Percentiles rank a stretch among this genome's conserved stretches.
These are phyloP conservation scores for Pistacia integerrima DNA, from an alignment of 345 rosid genomes.

Conservation along the genomic window DNA sequence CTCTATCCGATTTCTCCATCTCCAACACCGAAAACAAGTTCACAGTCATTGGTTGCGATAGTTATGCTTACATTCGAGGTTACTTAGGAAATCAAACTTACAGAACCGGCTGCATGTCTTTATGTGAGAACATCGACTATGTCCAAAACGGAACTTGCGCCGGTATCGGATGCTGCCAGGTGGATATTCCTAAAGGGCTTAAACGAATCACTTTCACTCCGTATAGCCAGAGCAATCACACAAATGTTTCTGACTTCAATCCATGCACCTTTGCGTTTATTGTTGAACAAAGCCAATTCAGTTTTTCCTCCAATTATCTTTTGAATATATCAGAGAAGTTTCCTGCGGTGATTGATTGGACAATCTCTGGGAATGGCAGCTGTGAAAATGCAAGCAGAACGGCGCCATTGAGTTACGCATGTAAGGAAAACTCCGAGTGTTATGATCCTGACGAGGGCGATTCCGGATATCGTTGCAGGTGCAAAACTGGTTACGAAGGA, in stretches of 20 bases:
- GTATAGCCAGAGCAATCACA: not conserved
- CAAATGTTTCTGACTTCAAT: not conserved
- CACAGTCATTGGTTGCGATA: not conserved
- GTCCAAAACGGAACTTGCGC: not conserved
- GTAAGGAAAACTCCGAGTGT: not conserved
- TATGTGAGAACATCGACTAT: not conserved
- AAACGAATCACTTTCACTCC: not conserved
- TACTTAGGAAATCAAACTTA: not conserved
- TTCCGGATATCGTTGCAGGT: slow-evolving; percentile 25
- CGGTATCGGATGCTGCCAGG: slow-evolving; percentile 13
- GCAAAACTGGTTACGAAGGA: slow-evolving; percentile 18
- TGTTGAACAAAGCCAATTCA: slow-evolving; percentile 4
- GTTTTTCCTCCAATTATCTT: slow-evolving; percentile 16
- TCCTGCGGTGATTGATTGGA: slow-evolving; percentile 39
- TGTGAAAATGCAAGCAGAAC: slow-evolving; percentile 16
- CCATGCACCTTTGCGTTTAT: slow-evolving; percentile 30
- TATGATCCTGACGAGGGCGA: not conserved
- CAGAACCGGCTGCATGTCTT: not conserved
- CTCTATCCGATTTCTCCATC: no score
- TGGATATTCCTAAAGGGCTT: not conserved
- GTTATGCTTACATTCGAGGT: not conserved
- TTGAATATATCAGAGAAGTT: not conserved
- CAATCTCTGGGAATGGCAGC: slow-evolving; percentile 25
- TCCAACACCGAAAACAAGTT: not conserved
- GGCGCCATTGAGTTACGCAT: slow-evolving; percentile 4